Evolutionary conservation across 192 early-diverging fungal genomes (phyloP), one percentile per base, ranked within the genome.

Genomic region (Entomortierella lignicola): DNA sequence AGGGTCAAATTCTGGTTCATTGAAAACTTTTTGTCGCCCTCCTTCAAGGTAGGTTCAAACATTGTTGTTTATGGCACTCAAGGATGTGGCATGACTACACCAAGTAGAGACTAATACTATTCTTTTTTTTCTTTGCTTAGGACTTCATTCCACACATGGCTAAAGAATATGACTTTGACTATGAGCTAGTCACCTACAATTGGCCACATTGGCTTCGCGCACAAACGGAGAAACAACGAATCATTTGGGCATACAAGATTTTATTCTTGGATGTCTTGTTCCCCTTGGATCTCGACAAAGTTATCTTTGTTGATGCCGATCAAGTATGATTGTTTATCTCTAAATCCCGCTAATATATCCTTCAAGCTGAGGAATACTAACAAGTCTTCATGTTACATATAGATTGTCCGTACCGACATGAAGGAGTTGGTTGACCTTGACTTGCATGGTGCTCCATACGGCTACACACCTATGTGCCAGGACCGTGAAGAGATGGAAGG

Each of bases 211-310:
- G 97, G 97, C 86, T 99, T 27, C 88, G 94, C 50, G 80, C 87
- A 26, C 95, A 98, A 81, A 94, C 89, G 0, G 97, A 97, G 72
- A 98, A 98, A 74, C 97, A 99, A 83, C 82, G 98, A 30, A 97
- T 92, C 0, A 99, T 99, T 65, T 99, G 98, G 98, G 98, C 95
- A 15, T 99, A 98, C 87, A 99, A 99, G 85, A 98, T 99, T 60
- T 84, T 99, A 72, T 99, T 98, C 84, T 83, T 99, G 63, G 98
- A 99, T 80, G 97, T 98, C 57, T 79, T 99, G 37, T 99, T 99
- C 85, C 98, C 98, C 29, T 84, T 99, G 31, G 85, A 86, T 44
- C 82, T 98, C 21, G 95, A 97, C 69, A 94, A 94, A 37, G 94
- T 99, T 25, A 98, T 99, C 54, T 99, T 99, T 82, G 98, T 99